Evolutionary conservation across 2,329 filamentous ascomycete species (phyloP), one percentile per base, ranked within the genome.

Genomic region (Ophiostoma novo-ulmi): DNA sequence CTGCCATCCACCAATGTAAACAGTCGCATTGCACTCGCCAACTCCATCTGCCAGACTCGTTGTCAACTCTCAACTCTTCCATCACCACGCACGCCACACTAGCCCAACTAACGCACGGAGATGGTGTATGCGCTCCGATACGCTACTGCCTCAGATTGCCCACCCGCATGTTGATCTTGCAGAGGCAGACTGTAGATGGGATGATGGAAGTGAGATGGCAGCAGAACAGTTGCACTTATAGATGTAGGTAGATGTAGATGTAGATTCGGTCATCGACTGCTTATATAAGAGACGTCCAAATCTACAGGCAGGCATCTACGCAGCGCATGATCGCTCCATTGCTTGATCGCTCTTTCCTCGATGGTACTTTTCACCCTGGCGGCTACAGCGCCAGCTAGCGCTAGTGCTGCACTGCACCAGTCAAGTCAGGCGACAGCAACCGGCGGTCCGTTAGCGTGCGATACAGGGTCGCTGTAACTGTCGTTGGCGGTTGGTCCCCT

Each of bases 61-160:
- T 31, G 31, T 31, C 31, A 31, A 31, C 39, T 44, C 41, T 44
- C 3, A 2, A 44, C 13, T 44, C 14, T 44, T 14, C 41, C 13
- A 44, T 44, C 41, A 44, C 20, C 17, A 7, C 41, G 26, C 66
- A 65, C 63, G 63, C 63, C 63, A 61, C 55, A 39, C 63, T 65
- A 65, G 63, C 63, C 63, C 63, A 48, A 48, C 38, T n/a, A 55
- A 69, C 65, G 69, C 66, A 70, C 70, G 70, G 70, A 71, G 68
- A 48, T 71, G 70, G 68, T 58, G 68, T 70, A 66, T 71, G 70
- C 70, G 68, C 70, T 71, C 70, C 70, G 70, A 69, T 71, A 71
- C 70, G 68, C 70, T 71, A 71, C 70, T 69, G 70, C 68, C 68
- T 70, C 68, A 68, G 70, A 70, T 66, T 68, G 68, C 55, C 63